These are phyloP conservation scores for Tillandsia leiboldiana DNA, from an alignment of 176 grass and related monocot species.

Conservation along the genomic window DNA sequence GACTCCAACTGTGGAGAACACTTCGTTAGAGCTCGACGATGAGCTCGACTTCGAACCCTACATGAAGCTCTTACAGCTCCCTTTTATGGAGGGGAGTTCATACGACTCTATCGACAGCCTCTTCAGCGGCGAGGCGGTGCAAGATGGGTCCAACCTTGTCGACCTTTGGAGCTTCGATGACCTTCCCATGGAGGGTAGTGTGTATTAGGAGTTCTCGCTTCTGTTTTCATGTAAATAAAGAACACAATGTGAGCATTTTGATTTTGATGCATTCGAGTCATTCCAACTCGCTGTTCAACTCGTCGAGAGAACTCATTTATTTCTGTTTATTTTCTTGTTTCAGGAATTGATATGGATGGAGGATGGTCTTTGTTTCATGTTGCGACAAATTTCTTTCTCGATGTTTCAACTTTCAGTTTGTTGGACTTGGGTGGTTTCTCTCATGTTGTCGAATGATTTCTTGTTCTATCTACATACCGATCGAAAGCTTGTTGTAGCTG, in stretches of 20 bases:
- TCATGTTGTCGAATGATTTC: not conserved
- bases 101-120: slow-evolving; percentile 31
- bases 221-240: slow-evolving; percentile 2
- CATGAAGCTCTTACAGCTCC: slow-evolving; percentile 27
- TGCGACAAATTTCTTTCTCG: not conserved
- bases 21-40: slow-evolving; percentile 13
- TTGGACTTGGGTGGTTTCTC: not conserved
- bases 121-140: slow-evolving; percentile 22
- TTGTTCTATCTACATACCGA: not conserved
- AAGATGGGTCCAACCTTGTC: slow-evolving; percentile 32
- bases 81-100: slow-evolving; percentile 28
- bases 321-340: not conserved
- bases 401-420: not conserved
- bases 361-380: not conserved
- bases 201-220: slow-evolving; percentile 21
- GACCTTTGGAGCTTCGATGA: slow-evolving; percentile 85
- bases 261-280: not conserved
- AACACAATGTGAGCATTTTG: not conserved
- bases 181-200: slow-evolving; percentile 33
- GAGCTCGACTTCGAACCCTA: slow-evolving; percentile 40
- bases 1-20: not conserved
- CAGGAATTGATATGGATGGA: not conserved
- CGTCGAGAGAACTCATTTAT: no score
- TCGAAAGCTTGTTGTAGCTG: not conserved
- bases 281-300: not conserved